Evolutionary conservation across 164 flowering plant species (phyloP).

Genomic region (Umbellularia californica): DNA sequence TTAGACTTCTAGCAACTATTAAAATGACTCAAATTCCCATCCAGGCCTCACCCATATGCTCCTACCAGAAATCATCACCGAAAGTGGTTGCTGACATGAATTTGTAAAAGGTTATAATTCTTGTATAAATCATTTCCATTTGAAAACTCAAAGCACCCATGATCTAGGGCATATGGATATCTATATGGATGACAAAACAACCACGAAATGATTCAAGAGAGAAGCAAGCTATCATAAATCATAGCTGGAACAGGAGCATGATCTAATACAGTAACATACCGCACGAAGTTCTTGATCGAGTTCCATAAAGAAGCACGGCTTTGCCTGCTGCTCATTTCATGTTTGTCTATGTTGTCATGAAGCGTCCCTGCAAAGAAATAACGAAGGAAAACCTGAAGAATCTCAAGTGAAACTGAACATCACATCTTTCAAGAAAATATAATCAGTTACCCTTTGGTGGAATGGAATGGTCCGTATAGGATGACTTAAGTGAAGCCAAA

Average conservation of each 20-base stretch:
- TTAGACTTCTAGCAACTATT: no score
- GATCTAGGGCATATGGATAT: no score
- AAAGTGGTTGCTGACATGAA: no score
- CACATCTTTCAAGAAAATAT: background rate
- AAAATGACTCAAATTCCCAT: no score
- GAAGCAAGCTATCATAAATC: background rate
- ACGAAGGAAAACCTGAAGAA: background rate
- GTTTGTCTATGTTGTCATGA: slow-evolving; percentile 5
- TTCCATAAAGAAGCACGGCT: slow-evolving; percentile 16
- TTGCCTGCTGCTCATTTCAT: slow-evolving; percentile 3
- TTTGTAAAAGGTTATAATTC: no score
- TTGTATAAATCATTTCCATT: no score
- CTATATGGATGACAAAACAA: background rate
- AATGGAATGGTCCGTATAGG: slow-evolving; percentile 12
- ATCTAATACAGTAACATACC: slow-evolving; percentile 19
- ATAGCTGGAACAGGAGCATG: background rate
- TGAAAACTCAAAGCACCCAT: no score
- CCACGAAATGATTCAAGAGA: background rate
- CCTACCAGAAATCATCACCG: no score
- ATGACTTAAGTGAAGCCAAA: slow-evolving; percentile 50
- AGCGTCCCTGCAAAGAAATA: slow-evolving; percentile 10
- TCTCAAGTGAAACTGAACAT: background rate
- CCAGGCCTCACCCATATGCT: no score
- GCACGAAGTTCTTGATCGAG: slow-evolving; percentile 21
- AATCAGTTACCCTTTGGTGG: slow-evolving; percentile 13